phyloP scores from a whole-genome alignment of 2,329 filamentous ascomycete species.

The Hypoxylon sp. region DNA sequence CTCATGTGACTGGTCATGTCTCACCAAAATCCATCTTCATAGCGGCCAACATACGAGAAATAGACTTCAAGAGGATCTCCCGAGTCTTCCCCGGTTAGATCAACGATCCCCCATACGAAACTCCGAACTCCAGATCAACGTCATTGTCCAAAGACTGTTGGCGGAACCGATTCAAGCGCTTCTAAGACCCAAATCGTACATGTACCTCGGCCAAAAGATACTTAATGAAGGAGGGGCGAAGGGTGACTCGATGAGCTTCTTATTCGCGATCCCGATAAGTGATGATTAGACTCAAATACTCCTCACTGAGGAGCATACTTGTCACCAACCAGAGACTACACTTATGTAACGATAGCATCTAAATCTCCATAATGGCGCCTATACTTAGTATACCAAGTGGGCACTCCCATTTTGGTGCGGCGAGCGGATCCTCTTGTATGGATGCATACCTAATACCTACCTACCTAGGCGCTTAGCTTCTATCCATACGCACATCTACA shows the following conservation, averaged over 20 bases:
- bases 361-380: slow-evolving; percentile 14
- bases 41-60: slow-evolving; percentile 21
- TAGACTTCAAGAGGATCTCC: slow-evolving; percentile 18
- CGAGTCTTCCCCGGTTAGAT: slow-evolving; percentile 33
- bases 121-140: slow-evolving; percentile 19
- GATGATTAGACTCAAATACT: slow-evolving; percentile 11
- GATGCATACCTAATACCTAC: neutral
- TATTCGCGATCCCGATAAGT: slow-evolving; percentile 21
- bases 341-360: slow-evolving; percentile 18
- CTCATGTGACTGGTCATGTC: slow-evolving; percentile 2
- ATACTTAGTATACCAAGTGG: slow-evolving; percentile 36
- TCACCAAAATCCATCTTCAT: slow-evolving; percentile 13
- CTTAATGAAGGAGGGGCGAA: slow-evolving; percentile 9
- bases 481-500: slow-evolving; percentile 5
- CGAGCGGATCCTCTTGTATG: slow-evolving; percentile 16
- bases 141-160: slow-evolving; percentile 11
- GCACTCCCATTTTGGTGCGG: slow-evolving; percentile 19
- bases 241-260: slow-evolving; percentile 11
- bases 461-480: neutral
- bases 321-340: neutral
- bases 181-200: slow-evolving; percentile 6
- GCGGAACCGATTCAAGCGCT: slow-evolving; percentile 1
- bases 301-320: slow-evolving; percentile 17
- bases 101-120: slow-evolving; percentile 23
- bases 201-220: slow-evolving; percentile 10